A percentile compares a stretch with the other conserved stretches of the same genome.
phyloP scores from a whole-genome alignment of 1,139 yeast genomes.

The Geotrichum bryndzae region DNA sequence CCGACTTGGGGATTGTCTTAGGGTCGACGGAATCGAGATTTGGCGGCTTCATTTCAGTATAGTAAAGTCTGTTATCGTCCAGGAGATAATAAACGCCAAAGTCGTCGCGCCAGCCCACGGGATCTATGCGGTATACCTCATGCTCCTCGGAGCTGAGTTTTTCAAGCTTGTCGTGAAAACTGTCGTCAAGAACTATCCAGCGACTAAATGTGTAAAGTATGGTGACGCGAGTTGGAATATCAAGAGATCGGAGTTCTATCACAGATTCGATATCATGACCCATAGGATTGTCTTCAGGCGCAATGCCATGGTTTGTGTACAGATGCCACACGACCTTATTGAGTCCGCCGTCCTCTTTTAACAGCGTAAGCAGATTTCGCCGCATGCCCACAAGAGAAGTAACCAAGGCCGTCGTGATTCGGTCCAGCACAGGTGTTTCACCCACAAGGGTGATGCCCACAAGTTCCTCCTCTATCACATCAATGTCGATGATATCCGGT shows the following conservation, averaged over 20 bases:
- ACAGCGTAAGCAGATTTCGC: not conserved
- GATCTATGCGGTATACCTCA: conserved; percentile 28
- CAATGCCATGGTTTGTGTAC: conserved; percentile 5
- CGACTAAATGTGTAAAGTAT: conserved; percentile 24
- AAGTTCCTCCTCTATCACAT: conserved; percentile 31
- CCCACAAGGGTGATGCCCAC: conserved; percentile 20
- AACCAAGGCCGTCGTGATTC: conserved; percentile 15
- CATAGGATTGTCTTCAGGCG: conserved; percentile 10
- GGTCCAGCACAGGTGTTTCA: not conserved
- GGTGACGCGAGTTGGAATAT: conserved; percentile 19
- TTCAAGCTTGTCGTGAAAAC: conserved; percentile 27
- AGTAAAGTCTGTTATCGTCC: conserved; percentile 36
- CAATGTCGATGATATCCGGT: conserved; percentile 24
- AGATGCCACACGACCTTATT: conserved; percentile 18
- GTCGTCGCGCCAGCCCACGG: conserved; percentile 33
- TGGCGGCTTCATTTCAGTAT: conserved; percentile 26
- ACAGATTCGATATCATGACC: conserved; percentile 5
- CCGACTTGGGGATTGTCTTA: not conserved
- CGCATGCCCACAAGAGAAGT: conserved; percentile 10
- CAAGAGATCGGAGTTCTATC: conserved; percentile 11
- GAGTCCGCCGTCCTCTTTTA: conserved; percentile 9
- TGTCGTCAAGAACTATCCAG: conserved; percentile 25
- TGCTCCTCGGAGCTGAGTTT: conserved; percentile 2
- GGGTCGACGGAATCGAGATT: conserved; percentile 21
- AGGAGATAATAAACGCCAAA: conserved; percentile 32